phyloP scores from a whole-genome alignment of 768 basidiomycete species.

The Paxillus rubicundulus region DNA sequence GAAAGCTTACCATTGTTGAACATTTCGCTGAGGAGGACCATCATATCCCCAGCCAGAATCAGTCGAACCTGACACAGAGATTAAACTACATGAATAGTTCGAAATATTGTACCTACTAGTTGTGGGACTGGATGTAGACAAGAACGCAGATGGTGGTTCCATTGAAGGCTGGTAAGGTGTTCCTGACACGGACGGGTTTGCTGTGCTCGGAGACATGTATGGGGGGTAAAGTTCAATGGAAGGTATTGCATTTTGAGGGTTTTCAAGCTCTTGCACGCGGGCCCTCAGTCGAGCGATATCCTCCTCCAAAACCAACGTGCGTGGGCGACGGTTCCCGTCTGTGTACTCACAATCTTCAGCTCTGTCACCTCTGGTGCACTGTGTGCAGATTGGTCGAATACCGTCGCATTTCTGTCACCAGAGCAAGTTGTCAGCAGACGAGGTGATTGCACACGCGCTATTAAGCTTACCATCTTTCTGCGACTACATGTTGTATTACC shows the following conservation, averaged over 20 bases:
- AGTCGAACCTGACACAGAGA: background rate
- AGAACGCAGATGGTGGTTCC: background rate
- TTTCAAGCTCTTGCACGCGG: conserved; percentile 55
- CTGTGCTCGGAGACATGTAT: conserved; percentile 28
- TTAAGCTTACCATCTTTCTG: conserved; percentile 44
- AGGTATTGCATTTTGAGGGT: conserved; percentile 46
- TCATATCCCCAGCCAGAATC: conserved; percentile 5
- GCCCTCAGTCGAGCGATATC: conserved; percentile 54
- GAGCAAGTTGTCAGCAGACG: background rate
- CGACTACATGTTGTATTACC: conserved; percentile 31
- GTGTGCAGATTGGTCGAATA: conserved; percentile 58
- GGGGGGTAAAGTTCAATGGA: conserved; percentile 52
- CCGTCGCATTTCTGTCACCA: conserved; percentile 65
- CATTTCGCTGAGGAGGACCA: conserved; percentile 35
- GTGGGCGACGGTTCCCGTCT: conserved; percentile 58
- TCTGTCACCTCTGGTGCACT: conserved; percentile 57
- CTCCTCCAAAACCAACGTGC: conserved; percentile 59
- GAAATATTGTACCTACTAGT: background rate
- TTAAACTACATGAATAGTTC: background rate
- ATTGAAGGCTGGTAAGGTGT: background rate
- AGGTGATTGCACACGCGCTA: too few relatives aligned
- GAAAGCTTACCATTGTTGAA: conserved; percentile 32
- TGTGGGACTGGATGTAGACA: conserved; percentile 6
- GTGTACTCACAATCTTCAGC: conserved; percentile 71
- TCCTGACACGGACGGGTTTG: background rate